Percentiles rank a stretch among this genome's conserved stretches.
Evolutionary conservation across 148 eudicot genomes (phyloP).

Genomic region (Rhododendron kiyosumense): DNA sequence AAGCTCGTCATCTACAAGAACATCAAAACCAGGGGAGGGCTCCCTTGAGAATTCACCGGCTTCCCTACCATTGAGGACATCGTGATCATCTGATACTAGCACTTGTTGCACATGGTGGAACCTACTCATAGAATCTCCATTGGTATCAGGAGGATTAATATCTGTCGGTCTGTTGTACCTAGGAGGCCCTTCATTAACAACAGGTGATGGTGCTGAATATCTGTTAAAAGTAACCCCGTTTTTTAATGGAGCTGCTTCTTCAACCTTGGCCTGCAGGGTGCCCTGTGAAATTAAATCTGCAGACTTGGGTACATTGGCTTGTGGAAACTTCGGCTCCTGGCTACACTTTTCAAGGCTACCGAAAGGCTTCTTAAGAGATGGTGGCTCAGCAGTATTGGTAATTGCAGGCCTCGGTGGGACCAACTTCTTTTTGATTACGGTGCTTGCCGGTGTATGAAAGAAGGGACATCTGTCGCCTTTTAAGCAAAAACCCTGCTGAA

Average conservation of each 20-base stretch:
- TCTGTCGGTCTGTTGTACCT: conserved; percentile 24
- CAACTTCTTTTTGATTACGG: conserved; percentile 26
- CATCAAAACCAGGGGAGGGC: conserved; percentile 97
- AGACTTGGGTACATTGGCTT: conserved; percentile 26
- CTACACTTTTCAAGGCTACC: conserved; percentile 47
- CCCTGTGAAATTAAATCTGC: conserved; percentile 27
- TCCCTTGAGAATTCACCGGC: conserved; percentile 70
- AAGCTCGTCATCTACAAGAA: conserved; percentile 82
- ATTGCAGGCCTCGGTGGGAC: conserved; percentile 34
- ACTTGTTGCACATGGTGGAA: conserved; percentile 31
- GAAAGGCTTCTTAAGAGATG: conserved; percentile 38
- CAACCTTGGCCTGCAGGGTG: conserved; percentile 22
- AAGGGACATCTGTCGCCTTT: conserved; percentile 78
- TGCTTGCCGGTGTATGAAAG: conserved; percentile 54
- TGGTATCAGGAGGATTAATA: conserved; percentile 24
- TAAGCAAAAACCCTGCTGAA: conserved; percentile 73
- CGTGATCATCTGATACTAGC: conserved; percentile 37
- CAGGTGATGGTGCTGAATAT: conserved; percentile 20
- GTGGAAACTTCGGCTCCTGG: conserved; percentile 36
- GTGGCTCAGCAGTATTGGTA: conserved; percentile 34
- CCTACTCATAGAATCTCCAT: conserved; percentile 41
- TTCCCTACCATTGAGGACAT: conserved; percentile 46
- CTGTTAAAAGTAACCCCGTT: conserved; percentile 28
- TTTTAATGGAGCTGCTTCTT: conserved; percentile 21
- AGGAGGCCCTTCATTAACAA: conserved; percentile 28